These are phyloP conservation scores for Barbarea vulgaris DNA, from an alignment of 345 rosid genomes.

Conservation along the genomic window DNA sequence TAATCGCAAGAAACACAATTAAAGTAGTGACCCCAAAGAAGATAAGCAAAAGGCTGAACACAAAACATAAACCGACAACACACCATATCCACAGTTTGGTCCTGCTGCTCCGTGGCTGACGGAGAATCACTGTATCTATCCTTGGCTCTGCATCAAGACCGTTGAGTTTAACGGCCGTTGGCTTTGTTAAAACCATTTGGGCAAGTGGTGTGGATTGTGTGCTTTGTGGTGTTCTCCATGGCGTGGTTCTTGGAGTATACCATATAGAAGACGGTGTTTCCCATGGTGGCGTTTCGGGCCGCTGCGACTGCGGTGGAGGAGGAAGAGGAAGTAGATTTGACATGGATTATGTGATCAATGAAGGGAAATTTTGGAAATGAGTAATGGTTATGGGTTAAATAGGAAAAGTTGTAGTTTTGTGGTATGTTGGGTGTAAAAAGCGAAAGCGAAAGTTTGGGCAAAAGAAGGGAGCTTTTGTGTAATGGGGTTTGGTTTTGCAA, in stretches of 20 bases:
- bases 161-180: constrained; percentile 25
- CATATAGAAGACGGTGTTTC: constrained; percentile 42
- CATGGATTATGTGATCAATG: constrained; percentile 46
- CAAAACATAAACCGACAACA: constrained; percentile 62
- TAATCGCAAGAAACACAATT: constrained; percentile 61
- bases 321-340: constrained; percentile 43
- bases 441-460: constrained; percentile 37
- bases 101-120: constrained; percentile 50
- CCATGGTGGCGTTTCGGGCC: constrained; percentile 43
- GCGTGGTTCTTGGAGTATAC: constrained; percentile 46
- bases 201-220: constrained; percentile 40
- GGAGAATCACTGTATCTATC: constrained; percentile 38
- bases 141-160: constrained; percentile 35
- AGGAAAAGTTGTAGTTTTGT: constrained; percentile 27
- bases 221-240: constrained; percentile 43
- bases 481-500: constrained; percentile 40
- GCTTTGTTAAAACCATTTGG: constrained; percentile 51
- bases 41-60: constrained; percentile 79
- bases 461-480: constrained; percentile 38
- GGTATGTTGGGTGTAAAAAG: constrained; percentile 31
- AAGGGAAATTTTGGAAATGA: constrained; percentile 36
- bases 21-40: constrained; percentile 78
- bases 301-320: constrained; percentile 34
- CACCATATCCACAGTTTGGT: constrained; percentile 73
- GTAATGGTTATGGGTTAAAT: constrained; percentile 38